Percentiles rank a stretch among this genome's conserved stretches.
phyloP scores from a whole-genome alignment of 2,329 filamentous ascomycete genomes.

The Colletotrichum plurivorum region DNA sequence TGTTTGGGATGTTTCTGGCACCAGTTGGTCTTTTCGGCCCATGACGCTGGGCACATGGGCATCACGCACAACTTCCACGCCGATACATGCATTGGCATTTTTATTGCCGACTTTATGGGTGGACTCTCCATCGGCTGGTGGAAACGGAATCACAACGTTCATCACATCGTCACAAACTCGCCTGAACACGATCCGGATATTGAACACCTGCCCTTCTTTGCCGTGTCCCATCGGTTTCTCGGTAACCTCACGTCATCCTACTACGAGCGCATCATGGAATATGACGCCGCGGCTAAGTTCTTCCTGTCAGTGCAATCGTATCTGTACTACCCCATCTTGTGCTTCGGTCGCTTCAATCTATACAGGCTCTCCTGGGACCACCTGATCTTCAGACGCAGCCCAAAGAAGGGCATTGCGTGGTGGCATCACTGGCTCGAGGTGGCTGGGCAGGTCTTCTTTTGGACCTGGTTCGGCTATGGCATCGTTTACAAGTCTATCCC shows the following conservation, averaged over 20 bases:
- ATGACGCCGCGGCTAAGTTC: conserved; percentile 80
- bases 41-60: conserved; percentile 97
- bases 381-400: conserved; percentile 78
- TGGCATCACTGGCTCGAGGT: conserved; percentile 90
- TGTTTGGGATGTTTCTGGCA: conserved; percentile 92
- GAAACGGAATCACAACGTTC: conserved; percentile 96
- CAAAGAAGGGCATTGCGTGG: conserved; percentile 81
- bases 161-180: conserved; percentile 95
- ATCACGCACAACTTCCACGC: conserved; percentile 92
- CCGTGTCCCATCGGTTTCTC: conserved; percentile 86
- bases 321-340: conserved; percentile 85
- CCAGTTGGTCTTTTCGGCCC: conserved; percentile 92
- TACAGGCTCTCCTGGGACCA: conserved; percentile 87
- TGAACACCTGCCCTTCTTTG: conserved; percentile 90
- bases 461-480: conserved; percentile 89
- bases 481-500: conserved; percentile 82
- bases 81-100: conserved; percentile 89
- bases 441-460: conserved; percentile 83
- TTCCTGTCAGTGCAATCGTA: conserved; percentile 83
- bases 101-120: conserved; percentile 90
- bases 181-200: conserved; percentile 98
- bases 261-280: conserved; percentile 85
- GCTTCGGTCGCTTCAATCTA: conserved; percentile 88
- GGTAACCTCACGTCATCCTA: conserved; percentile 82
- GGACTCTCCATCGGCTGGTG: conserved; percentile 96